Evolutionary conservation across 257 asterid species (phyloP).

Genomic region (Solanum dulcamara): DNA sequence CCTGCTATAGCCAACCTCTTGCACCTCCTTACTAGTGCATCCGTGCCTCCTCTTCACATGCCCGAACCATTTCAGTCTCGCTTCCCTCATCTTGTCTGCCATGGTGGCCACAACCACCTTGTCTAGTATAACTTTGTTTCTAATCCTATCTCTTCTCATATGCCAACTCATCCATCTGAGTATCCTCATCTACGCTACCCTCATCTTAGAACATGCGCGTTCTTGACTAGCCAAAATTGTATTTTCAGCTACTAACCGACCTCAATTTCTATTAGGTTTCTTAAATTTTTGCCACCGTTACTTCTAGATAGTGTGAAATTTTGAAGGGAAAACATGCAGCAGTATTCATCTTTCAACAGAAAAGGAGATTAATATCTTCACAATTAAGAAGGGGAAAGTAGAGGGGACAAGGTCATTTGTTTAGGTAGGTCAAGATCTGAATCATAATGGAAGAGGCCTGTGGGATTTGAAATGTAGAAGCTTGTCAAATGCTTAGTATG

Average conservation of each 20-base stretch:
- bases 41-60: neutral
- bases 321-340: neutral
- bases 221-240: neutral
- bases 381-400: neutral
- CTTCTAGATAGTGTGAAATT: neutral
- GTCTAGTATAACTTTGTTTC: neutral
- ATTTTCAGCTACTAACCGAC: neutral
- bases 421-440: neutral
- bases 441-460: neutral
- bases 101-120: neutral
- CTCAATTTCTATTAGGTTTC: neutral
- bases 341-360: neutral
- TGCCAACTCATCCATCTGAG: neutral
- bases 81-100: neutral
- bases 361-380: neutral
- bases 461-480: neutral
- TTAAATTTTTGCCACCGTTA: neutral
- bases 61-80: neutral
- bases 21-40: neutral
- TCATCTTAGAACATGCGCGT: neutral
- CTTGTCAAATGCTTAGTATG: neutral
- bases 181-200: neutral
- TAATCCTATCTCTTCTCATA: neutral
- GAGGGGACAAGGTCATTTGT: neutral
- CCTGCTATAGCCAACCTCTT: neutral